These are phyloP conservation scores for Globisporangium mamillatum DNA, from an alignment of 352 stramenopile genomes.

Conservation along the genomic window DNA sequence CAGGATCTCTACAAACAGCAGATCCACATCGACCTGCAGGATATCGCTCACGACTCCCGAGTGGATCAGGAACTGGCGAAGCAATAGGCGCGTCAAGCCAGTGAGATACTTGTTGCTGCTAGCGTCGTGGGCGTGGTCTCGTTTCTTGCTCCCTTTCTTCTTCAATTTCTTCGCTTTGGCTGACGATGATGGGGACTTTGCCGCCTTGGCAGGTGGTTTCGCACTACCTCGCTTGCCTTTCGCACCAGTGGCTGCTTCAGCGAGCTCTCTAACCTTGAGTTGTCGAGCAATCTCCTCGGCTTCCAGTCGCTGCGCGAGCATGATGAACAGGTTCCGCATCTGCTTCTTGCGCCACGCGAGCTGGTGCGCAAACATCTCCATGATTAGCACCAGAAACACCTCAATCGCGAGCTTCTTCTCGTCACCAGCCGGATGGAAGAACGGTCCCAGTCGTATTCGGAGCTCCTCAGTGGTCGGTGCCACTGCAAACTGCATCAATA, in stretches of 20 bases:
- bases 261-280: conserved; percentile 18
- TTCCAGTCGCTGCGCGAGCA: conserved; percentile 32
- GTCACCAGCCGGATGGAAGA: conserved; percentile 56
- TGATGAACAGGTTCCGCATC: conserved; percentile 40
- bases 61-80: conserved; percentile 38
- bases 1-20: conserved; percentile 33
- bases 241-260: not conserved
- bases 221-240: not conserved
- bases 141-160: conserved; percentile 28
- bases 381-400: conserved; percentile 42
- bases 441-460: conserved; percentile 28
- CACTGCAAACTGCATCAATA: conserved; percentile 41
- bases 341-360: conserved; percentile 43
- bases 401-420: conserved; percentile 50
- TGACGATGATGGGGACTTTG: not conserved
- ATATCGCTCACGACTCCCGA: conserved; percentile 32
- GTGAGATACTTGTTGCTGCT: conserved; percentile 33
- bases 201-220: not conserved
- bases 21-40: conserved; percentile 38
- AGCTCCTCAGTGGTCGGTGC: conserved; percentile 32
- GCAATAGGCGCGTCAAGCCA: conserved; percentile 33
- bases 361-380: conserved; percentile 48
- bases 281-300: conserved; percentile 13
- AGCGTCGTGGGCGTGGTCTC: conserved; percentile 6
- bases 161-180: conserved; percentile 17